Evolutionary conservation across 2,329 filamentous ascomycete genomes (phyloP), one percentile per base, ranked within the genome.

Genomic region (Cytospora chrysosperma): DNA sequence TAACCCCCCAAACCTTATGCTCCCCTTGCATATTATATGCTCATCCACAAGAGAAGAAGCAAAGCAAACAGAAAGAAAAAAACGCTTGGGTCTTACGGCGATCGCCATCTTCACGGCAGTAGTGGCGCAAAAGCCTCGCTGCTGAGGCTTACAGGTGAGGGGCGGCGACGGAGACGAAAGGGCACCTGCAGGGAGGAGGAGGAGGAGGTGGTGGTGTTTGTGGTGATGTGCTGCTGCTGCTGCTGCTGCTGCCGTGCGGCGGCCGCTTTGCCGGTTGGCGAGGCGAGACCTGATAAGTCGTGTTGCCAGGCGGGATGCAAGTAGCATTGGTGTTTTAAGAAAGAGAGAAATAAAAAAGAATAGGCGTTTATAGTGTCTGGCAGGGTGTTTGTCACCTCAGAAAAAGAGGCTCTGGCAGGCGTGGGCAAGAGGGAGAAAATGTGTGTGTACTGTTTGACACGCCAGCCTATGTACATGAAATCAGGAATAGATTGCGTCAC

Each of bases 31-130:
- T 34, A 15, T 26, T 2, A 5, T 3, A 43, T 13, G 17, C 4
- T n/a, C n/a, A n/a, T n/a, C n/a, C n/a, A n/a, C n/a, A n/a, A n/a
- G n/a, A n/a, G n/a, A n/a, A n/a, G n/a, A n/a, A n/a, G n/a, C n/a
- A n/a, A n/a, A n/a, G n/a, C n/a, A n/a, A n/a, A n/a, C n/a, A n/a
- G n/a, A n/a, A n/a, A n/a, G n/a, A n/a, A n/a, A n/a, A n/a, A n/a
- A n/a, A n/a, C n/a, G n/a, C n/a, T 43, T 19, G 5, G 43, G 37
- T 21, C 59, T 62, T 26, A 57, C 59, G 37, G 59, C 59, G 24
- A 62, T 58, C 40, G 59, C 59, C 59, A 62, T 62, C 1, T 28
- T 58, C 17, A 34, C 32, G 9, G 58, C 4, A 15, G 34, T 32
- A n/a, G 37, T 32, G 58, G 58, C 51, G 17, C 50, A 55, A 24